Base-by-base conservation (phyloP, 1,139 yeast species). In the Diutina sp. region DNA sequence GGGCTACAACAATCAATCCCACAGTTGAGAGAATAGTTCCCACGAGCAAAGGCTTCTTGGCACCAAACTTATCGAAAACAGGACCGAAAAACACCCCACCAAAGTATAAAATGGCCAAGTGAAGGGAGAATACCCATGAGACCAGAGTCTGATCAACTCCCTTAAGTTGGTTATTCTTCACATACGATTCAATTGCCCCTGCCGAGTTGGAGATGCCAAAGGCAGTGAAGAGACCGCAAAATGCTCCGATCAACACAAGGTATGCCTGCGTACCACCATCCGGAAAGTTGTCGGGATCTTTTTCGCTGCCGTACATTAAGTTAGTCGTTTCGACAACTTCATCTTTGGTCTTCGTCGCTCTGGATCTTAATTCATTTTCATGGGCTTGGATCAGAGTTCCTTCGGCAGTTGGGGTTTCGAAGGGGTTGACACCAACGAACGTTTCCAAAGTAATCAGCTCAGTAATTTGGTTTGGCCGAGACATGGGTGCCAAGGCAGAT, bases 101-200 rank as follows among this genome's bases (percentile, higher is more conserved):
- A 55, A 82, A 73, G 64, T 82, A 81, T 63, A 82, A 72, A 28
- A 84, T 71, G 58, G 83, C 83, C 56, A 77, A 67, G 64, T 77
- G 83, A 7, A 83, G 67, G 4, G 85, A 77, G 64, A 84, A 84
- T 47, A 84, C 78, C 90, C 90, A 85, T 4, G 86, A 82, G 1
- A 60, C 58, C 14, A 59, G 57, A 46, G 60, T 56, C 38, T 56
- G 58, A 29, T 55, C 54, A 14, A 50, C 51, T 9, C 46, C 46
- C 6, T 55, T 56, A 44, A 60, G 57, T 55, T 60, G 62, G 55
- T 60, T 50, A 7, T 41, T 52, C 21, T 58, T 56, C 4, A 60
- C 57, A 44, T 60, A 60, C 12, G 62, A 56, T 38, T 60, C 59
- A 14, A 60, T 56, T 8, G 61, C 61, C 12, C 61, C 62, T 58